Conservation (phyloP, 2,329 filamentous ascomycete species). For the Aureobasidium sp. region DNA sequence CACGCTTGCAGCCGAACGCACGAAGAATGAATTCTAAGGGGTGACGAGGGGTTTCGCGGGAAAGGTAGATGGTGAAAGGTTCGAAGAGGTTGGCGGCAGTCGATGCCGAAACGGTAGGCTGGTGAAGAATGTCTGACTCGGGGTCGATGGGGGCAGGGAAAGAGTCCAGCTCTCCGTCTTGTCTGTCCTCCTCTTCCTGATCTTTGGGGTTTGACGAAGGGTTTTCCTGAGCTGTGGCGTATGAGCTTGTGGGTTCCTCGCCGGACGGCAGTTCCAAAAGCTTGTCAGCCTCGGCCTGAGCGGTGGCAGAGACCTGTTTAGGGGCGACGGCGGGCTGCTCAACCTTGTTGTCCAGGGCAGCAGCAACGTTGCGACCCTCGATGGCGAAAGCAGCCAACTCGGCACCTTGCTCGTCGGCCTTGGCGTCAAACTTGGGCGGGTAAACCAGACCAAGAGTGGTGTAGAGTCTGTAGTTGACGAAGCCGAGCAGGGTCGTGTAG, state of each 20-base stretch:
- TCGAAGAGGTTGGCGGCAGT: slow-evolving; percentile 73
- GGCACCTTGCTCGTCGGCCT: slow-evolving; percentile 80
- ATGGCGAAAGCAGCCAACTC: slow-evolving; percentile 88
- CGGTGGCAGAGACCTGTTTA: slow-evolving; percentile 31
- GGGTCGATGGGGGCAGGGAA: slow-evolving; percentile 72
- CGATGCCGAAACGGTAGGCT: slow-evolving; percentile 59
- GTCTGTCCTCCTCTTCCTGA: slow-evolving; percentile 28
- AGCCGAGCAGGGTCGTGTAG: slow-evolving; percentile 91
- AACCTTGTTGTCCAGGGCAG: slow-evolving; percentile 24
- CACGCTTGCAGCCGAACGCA: slow-evolving; percentile 88
- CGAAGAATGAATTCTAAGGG: slow-evolving; percentile 89
- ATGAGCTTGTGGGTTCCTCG: slow-evolving; percentile 19
- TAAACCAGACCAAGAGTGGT: slow-evolving; percentile 88
- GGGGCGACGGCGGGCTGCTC: slow-evolving; percentile 20
- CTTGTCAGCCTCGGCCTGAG: slow-evolving; percentile 44
- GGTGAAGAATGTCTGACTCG: slow-evolving; percentile 77
- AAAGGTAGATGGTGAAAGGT: slow-evolving; percentile 84
- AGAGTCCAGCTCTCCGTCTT: slow-evolving; percentile 65
- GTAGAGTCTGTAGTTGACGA: slow-evolving; percentile 93
- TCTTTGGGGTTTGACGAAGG: slow-evolving; percentile 37
- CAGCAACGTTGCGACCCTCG: slow-evolving; percentile 55
- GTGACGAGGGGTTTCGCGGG: slow-evolving; percentile 84
- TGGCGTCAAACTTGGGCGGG: slow-evolving; percentile 84
- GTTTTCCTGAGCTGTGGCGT: slow-evolving; percentile 30
- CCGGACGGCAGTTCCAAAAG: slow-evolving; percentile 27